Base-by-base conservation (phyloP, 2,329 filamentous ascomycete species). In the Cercospora berteroae region DNA sequence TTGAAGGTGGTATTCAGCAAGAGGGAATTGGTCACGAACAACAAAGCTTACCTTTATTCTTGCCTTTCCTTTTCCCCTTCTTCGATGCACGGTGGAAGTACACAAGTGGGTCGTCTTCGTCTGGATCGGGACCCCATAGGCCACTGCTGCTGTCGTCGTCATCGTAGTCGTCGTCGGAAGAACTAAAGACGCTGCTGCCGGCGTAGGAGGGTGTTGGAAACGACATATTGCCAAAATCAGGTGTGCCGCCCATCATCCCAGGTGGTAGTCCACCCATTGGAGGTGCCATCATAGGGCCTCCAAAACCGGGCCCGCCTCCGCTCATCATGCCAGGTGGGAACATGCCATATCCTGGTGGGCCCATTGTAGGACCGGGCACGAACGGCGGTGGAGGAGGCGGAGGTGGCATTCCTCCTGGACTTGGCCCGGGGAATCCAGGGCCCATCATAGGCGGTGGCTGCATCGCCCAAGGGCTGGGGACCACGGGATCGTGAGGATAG, bases 71-170 rank as follows among this genome's bases (percentile, higher is more conserved):
- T 31, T 12, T 64, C 4, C 52, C 62, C 31, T 58, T 58, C 50
- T 58, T 64, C 31, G 29, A 27, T 9, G 50, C 62, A 16, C 36
- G 56, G 18, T n/a, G 10, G 23, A 44, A 64, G 9, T 18, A n/a
- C 10, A 55, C 39, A 3, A 64, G 44, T 1, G 62, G 62, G 3
- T 64, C 62, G 4, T 42, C 55, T 23, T 64, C 62, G 25, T 69
- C 67, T 23, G 63, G 50, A 4, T 69, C 67, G 5, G 64, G 60
- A 31, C 66, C 63, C 68, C 68, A 70, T 9, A 62, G 18, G 18
- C 44, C 44, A 1, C 18, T 23, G 5, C 20, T 50, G 9, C 44
- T 16, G 44, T 50, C 44, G 3, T 50, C 44, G 20, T 50, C 44
- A 25, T 50, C 44, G 18, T 50, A 50, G 2, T 50, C 44, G 44